Base-by-base conservation (phyloP, 73 alveolate genomes). In the Paramecium primaurelia region DNA sequence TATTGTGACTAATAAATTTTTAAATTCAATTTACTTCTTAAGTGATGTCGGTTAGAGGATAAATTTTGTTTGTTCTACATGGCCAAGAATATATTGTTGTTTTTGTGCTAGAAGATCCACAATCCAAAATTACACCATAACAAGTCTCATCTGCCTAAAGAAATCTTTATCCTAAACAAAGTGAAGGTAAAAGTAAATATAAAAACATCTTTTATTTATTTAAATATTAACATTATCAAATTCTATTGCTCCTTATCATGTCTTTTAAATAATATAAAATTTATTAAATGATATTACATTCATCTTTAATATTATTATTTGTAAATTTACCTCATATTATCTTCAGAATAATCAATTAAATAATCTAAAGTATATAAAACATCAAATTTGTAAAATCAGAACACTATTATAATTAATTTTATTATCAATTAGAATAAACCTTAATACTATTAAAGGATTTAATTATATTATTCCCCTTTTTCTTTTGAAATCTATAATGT, bases 21-120 rank as follows among this genome's bases (percentile, higher is more conserved):
- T 14, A 11, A 11, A 37, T 12, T 16, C 18, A 3, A 37, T 16
- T 5, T 30, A 77, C 89, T 38, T 77, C 40, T 77, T 38, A 9
- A 9, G 89, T 9, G 9, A 84, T 36, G 30, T 88, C 86, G n/a
- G 71, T 88, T 14, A 37, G 34, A 25, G 93, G 93, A 25, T 68
- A 44, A 16, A 73, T 64, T 26, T 68, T 59, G 6, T 36, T 45
- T 8, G 54, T 25, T 88, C 93, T 88, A 44, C 93, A 88, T 10
- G 71, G 59, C 93, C 93, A 88, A 5, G 88, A 69, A 59, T 88
- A 88, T 30, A 88, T 84, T 1, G 58, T 59, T 10, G 86, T 32
- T 68, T 88, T 88, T 8, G 93, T 88, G n/a, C 90, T 68, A 6
- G 93, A 88, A 64, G 93, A 88, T 42, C 93, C 93, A 28, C 88